Percentiles rank a stretch among this genome's conserved stretches.
phyloP scores from a whole-genome alignment of 305 asterid species.

The Rubia tinctorum region DNA sequence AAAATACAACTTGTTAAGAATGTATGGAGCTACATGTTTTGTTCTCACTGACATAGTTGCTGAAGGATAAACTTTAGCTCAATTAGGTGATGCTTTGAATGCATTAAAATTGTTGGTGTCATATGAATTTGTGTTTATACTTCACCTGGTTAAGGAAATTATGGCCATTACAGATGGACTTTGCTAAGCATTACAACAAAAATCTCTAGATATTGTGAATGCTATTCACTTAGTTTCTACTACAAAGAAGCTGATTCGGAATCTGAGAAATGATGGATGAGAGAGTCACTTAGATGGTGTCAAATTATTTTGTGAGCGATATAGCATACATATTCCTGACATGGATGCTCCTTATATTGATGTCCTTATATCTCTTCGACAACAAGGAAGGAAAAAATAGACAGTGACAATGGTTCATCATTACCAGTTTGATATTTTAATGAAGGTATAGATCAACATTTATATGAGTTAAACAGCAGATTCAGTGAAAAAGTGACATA shows the following conservation, averaged over 20 bases:
- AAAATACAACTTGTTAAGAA: neutral
- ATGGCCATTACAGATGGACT: neutral
- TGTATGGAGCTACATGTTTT: neutral
- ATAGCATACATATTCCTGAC: neutral
- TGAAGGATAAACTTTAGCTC: neutral
- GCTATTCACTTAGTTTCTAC: too few species aligned
- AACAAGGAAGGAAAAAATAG: neutral
- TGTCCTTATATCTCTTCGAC: neutral
- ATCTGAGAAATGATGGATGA: too few species aligned
- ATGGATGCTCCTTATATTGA: neutral
- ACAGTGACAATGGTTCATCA: neutral
- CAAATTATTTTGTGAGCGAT: neutral
- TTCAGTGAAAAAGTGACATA: neutral
- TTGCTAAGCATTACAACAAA: constrained; percentile 2
- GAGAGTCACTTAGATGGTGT: neutral
- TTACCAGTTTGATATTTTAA: neutral
- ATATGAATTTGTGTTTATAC: neutral
- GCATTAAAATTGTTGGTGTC: too few species aligned
- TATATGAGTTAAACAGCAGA: neutral
- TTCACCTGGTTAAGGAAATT: neutral
- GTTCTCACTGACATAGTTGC: neutral
- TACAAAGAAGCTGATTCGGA: too few species aligned
- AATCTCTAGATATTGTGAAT: neutral
- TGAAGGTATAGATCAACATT: neutral
- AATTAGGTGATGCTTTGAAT: neutral